These are phyloP conservation scores for Lactarius deliciosus DNA, from an alignment of 768 basidiomycete species.

Conservation along the genomic window DNA sequence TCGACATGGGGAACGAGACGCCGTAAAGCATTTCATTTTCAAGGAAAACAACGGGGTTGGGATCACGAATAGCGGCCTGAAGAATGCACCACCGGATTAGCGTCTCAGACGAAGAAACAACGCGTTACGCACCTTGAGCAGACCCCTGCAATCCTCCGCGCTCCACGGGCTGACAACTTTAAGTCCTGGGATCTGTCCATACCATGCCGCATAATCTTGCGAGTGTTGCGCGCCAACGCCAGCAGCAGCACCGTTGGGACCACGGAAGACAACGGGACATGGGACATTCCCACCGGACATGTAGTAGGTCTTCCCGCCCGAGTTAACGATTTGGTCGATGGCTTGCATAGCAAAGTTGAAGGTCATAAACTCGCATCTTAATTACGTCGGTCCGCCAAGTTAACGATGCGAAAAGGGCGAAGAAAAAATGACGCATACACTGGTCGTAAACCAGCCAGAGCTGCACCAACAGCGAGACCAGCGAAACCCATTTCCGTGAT, in stretches of 20 bases:
- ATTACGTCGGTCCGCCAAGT: slow-evolving; percentile 25
- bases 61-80: slow-evolving; percentile 94
- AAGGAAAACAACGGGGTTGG: slow-evolving; percentile 97
- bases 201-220: slow-evolving; percentile 97
- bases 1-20: slow-evolving; percentile 92
- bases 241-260: slow-evolving; percentile 96
- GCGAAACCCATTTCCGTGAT: slow-evolving; percentile 99
- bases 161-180: slow-evolving; percentile 98
- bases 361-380: slow-evolving; percentile 98
- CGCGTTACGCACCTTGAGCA: slow-evolving; percentile 71
- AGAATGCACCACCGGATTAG: background rate
- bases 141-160: slow-evolving; percentile 98
- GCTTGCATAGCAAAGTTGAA: slow-evolving; percentile 99
- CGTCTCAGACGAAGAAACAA: background rate
- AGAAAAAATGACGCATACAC: slow-evolving; percentile 51
- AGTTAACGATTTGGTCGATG: slow-evolving; percentile 99
- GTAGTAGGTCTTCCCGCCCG: slow-evolving; percentile 99
- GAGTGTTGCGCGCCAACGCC: slow-evolving; percentile 98
- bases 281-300: slow-evolving; percentile 99
- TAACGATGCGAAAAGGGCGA: slow-evolving; percentile 18
- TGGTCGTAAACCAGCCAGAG: slow-evolving; percentile 90
- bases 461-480: slow-evolving; percentile 93
- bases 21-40: slow-evolving; percentile 99
- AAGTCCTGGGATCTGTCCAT: slow-evolving; percentile 87
- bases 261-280: slow-evolving; percentile 99